Base-by-base conservation (phyloP, 2,329 filamentous ascomycete species). In the Neophaeococcomyces aloes region DNA sequence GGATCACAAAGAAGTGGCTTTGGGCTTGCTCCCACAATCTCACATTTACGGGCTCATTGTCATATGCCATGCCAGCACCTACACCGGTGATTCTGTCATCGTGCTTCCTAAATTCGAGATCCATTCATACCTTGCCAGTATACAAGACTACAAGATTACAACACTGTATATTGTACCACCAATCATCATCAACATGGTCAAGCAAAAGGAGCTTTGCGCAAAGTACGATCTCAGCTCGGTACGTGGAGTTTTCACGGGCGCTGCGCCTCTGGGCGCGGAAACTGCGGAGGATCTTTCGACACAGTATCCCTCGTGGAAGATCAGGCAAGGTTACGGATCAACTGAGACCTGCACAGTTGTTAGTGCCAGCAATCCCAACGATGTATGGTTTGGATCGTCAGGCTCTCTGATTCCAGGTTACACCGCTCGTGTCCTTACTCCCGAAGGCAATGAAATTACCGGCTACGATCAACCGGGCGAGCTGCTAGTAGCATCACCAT, bases 1-100 rank as follows among this genome's bases (percentile, higher is more conserved):
- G 3, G 56, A 63, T 46, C 65, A 72, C 51, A 71, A 63, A 0
- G 75, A 79, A 40, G 67, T 73, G 15, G 65, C 61, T 2, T 71
- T 88, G 0, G 84, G 83, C 4, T 67, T 89, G n/a, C 67, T 89
- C 0, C 84, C 84, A 1, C 77, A 86, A 57, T 87, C 81, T 52
- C 86, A 93, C 56, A 91, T 91, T 50, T 93, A 89, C 60, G 78
- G 77, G 3, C 66, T 91, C 29, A 76, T 86, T 4, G 76, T 86
- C 13, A 76, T 86, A 47, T 78, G 76, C 32, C 79, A 85, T 59
- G 63, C 69, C 1, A 72, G 72, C 19, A 67, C 77, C 2, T 89
- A 79, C 57, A 74, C 81, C 31, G 86, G 86, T 7, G 85, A 91
- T 52, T 76, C 79, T 45, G 70, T 81, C 7, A 70, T 91, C 40